phyloP scores from a whole-genome alignment of 768 basidiomycete species.

The Serendipita vermifera region DNA sequence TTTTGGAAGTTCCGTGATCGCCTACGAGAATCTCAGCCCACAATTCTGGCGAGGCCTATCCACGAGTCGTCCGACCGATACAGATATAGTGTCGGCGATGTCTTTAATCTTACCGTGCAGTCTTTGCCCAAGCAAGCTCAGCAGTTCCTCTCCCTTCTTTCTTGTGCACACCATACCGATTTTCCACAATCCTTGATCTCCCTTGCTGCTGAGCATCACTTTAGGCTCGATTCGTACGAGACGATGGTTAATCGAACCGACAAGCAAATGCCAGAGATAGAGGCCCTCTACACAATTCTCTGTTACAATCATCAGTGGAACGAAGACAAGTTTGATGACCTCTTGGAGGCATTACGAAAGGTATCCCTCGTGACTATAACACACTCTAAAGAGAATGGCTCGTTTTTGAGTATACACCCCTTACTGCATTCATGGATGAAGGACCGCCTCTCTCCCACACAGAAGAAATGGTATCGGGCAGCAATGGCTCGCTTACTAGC shows the following conservation, averaged over 20 bases:
- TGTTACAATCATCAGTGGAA: not conserved
- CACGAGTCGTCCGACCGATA: not conserved
- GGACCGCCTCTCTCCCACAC: not conserved
- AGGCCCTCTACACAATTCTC: not conserved
- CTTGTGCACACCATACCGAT: not conserved
- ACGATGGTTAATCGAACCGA: not conserved
- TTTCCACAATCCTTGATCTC: not conserved
- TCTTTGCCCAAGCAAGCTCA: not conserved
- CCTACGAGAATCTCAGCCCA: not conserved
- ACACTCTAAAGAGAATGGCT: not conserved
- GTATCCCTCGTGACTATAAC: not conserved
- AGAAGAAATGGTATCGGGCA: not conserved
- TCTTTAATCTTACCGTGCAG: not conserved
- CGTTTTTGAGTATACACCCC: not conserved
- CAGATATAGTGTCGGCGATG: not conserved
- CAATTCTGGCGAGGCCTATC: not conserved
- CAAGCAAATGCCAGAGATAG: not conserved
- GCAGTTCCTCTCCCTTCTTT: not conserved
- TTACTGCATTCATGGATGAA: not conserved
- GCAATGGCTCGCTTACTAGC: not conserved
- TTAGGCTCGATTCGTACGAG: not conserved
- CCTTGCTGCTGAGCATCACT: not conserved
- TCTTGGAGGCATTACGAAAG: not conserved
- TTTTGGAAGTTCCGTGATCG: not conserved
- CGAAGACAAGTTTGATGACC: not conserved